These are phyloP conservation scores for Cardamine chenopodiifolia DNA, from an alignment of 345 rosid species.

Conservation along the genomic window DNA sequence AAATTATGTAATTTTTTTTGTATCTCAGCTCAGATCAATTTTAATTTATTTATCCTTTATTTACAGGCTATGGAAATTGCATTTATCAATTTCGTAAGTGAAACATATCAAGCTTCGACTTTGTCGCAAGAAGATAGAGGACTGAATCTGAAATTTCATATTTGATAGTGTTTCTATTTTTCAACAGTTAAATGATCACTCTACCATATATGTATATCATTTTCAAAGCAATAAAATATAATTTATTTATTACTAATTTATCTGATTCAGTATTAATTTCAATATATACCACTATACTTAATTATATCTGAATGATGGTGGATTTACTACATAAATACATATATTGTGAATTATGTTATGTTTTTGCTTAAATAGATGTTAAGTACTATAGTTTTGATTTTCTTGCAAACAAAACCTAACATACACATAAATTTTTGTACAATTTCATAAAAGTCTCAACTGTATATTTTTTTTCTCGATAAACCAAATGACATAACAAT, in stretches of 20 bases:
- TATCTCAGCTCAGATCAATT: not conserved
- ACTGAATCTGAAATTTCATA: not conserved
- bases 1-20: not conserved
- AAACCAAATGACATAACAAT: not conserved
- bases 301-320: not conserved
- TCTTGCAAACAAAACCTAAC: slow-evolving; percentile 6
- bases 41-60: not conserved
- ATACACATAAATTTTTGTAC: not conserved
- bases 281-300: not conserved
- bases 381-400: not conserved
- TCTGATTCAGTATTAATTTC: not conserved
- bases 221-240: not conserved
- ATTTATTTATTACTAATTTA: not conserved
- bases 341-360: not conserved
- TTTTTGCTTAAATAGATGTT: not conserved
- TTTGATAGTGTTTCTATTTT: not conserved
- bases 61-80: slow-evolving; percentile 24
- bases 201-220: not conserved
- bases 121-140: slow-evolving; percentile 1
- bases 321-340: not conserved
- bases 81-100: slow-evolving; percentile 8
- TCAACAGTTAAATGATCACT: not conserved
- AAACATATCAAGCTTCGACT: slow-evolving; percentile 17
- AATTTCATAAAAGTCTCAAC: not conserved
- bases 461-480: not conserved